phyloP scores from a whole-genome alignment of 495 filamentous ascomycete genomes.

The Neurospora discreta region DNA sequence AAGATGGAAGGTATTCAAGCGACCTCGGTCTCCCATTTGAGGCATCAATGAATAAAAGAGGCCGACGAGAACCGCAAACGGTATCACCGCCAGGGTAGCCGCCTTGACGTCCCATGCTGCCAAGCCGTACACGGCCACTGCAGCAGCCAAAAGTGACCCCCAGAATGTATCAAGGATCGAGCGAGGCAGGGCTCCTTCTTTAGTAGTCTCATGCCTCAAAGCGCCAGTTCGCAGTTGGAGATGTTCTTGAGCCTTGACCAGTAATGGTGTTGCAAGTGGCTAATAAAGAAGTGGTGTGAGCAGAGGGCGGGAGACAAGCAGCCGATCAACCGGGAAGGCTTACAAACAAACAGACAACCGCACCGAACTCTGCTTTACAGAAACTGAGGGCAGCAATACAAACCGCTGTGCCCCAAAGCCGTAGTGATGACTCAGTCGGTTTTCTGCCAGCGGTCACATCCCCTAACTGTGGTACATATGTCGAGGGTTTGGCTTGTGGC shows the following conservation, averaged over 20 bases:
- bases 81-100: neutral
- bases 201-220: neutral
- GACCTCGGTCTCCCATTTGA: neutral
- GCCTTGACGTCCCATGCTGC: neutral
- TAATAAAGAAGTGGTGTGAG: neutral
- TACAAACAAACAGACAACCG: neutral
- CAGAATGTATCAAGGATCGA: neutral
- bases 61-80: neutral
- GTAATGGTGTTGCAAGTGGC: neutral
- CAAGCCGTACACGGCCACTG: neutral
- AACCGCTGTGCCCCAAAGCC: neutral
- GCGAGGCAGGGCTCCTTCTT: neutral
- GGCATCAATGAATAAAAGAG: neutral
- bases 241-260: neutral
- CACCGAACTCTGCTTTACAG: neutral
- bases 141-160: neutral
- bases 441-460: neutral
- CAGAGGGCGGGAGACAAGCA: neutral
- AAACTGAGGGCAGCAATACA: neutral
- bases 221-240: neutral
- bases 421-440: neutral
- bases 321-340: neutral
- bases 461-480: neutral
- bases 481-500: neutral
- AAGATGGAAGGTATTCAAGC: neutral